These are phyloP conservation scores for Sophora flavescens DNA, from an alignment of 306 rosid genomes.

Conservation along the genomic window DNA sequence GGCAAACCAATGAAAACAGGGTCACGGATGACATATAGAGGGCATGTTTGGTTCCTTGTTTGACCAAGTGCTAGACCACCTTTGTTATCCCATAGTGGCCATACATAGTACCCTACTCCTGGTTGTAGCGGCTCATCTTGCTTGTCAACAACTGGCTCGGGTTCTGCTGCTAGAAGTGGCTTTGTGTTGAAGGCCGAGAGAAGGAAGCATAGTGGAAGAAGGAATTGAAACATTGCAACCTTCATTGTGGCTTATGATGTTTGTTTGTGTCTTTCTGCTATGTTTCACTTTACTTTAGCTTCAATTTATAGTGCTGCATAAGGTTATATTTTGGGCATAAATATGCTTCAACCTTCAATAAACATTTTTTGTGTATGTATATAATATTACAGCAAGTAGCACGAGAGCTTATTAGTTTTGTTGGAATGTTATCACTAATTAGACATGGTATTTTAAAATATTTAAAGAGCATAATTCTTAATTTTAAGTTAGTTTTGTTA, in stretches of 20 bases:
- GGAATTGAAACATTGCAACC: neutral
- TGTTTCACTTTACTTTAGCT: neutral
- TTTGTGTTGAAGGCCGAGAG: constrained; percentile 26
- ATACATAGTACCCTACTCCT: constrained; percentile 45
- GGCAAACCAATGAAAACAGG: constrained; percentile 32
- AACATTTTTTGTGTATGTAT: too few relatives aligned
- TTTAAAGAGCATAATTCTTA: too few relatives aligned
- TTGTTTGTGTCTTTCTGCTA: too few relatives aligned
- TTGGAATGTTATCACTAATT: too few relatives aligned
- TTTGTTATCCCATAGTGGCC: constrained; percentile 47
- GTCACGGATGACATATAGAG: constrained; percentile 41
- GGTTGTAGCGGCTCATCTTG: constrained; percentile 22
- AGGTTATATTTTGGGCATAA: too few relatives aligned
- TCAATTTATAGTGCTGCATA: neutral
- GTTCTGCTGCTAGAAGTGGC: neutral
- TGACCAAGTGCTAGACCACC: constrained; percentile 41
- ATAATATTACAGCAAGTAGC: too few relatives aligned
- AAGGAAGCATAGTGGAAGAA: constrained; percentile 35
- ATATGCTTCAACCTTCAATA: too few relatives aligned
- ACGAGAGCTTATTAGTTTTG: too few relatives aligned
- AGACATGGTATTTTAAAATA: too few relatives aligned
- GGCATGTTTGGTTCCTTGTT: constrained; percentile 49
- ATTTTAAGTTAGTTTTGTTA: too few relatives aligned
- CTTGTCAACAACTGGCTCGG: constrained; percentile 48
- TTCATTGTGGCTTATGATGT: constrained; percentile 36